phyloP scores from a whole-genome alignment of 1,284 basidiomycete genomes.

The Cutaneotrichosporon cavernicola region DNA sequence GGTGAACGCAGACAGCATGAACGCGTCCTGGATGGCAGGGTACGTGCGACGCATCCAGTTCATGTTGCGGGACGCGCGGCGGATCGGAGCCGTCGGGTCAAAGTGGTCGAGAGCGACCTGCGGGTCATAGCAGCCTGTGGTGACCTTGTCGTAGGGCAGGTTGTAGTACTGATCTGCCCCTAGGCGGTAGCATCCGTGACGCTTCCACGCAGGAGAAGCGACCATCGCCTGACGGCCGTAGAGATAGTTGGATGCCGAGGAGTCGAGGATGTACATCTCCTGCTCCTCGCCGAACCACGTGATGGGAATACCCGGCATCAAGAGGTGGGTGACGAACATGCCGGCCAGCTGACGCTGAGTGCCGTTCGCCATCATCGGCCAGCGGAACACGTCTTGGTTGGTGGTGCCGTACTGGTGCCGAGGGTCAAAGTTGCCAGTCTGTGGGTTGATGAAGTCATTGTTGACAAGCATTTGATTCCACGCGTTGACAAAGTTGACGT shows the following conservation, averaged over 20 bases:
- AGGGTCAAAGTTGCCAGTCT: slow-evolving; percentile 68
- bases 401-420: slow-evolving; percentile 82
- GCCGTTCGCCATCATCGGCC: slow-evolving; percentile 81
- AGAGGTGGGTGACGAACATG: slow-evolving; percentile 70
- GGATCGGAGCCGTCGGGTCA: slow-evolving; percentile 77
- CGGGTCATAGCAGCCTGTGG: slow-evolving; percentile 77
- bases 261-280: slow-evolving; percentile 76
- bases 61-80: slow-evolving; percentile 71
- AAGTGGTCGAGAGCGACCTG: slow-evolving; percentile 91
- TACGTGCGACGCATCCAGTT: slow-evolving; percentile 67
- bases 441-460: slow-evolving; percentile 78
- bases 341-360: slow-evolving; percentile 70
- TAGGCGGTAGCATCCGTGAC: slow-evolving; percentile 83
- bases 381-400: slow-evolving; percentile 90
- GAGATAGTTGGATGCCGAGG: slow-evolving; percentile 79
- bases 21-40: slow-evolving; percentile 77
- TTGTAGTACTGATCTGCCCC: slow-evolving; percentile 88
- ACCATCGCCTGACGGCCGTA: slow-evolving; percentile 85
- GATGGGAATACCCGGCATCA: slow-evolving; percentile 83
- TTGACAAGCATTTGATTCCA: slow-evolving; percentile 87
- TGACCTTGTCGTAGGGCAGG: slow-evolving; percentile 72
- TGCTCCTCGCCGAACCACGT: slow-evolving; percentile 89
- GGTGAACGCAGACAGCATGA: slow-evolving; percentile 70
- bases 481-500: slow-evolving; percentile 73
- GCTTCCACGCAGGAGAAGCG: slow-evolving; percentile 77